Evolutionary conservation across 768 basidiomycete genomes (phyloP).

Genomic region (Tephrocybe sp.): DNA sequence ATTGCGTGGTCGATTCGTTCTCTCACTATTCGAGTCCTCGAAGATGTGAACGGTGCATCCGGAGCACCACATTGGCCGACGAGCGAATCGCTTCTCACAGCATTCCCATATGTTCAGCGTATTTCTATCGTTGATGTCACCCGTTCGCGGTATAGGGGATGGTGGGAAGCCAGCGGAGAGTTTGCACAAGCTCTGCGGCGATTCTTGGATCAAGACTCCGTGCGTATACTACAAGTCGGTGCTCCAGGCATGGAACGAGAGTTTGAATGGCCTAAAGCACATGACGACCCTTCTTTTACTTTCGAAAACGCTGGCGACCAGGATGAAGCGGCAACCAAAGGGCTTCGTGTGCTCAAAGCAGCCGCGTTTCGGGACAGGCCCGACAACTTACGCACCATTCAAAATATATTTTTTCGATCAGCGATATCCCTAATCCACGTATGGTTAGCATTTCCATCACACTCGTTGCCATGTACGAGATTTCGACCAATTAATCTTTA

Average conservation of each 20-base stretch:
- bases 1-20: not conserved
- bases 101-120: not conserved
- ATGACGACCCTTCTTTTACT: not conserved
- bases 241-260: not conserved
- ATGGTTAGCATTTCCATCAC: slow-evolving; percentile 1
- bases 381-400: not conserved
- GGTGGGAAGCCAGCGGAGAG: slow-evolving; percentile 1
- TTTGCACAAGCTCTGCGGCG: not conserved
- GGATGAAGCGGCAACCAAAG: not conserved
- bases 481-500: no score
- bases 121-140: not conserved
- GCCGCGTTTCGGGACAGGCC: not conserved
- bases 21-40: not conserved
- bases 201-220: not conserved
- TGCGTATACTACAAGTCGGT: not conserved
- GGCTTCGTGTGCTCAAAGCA: not conserved
- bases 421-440: not conserved
- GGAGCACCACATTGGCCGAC: not conserved
- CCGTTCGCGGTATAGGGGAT: not conserved
- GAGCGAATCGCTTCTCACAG: not conserved
- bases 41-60: not conserved
- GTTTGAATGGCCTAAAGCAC: not conserved
- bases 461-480: slow-evolving; percentile 3
- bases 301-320: no score
- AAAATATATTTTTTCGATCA: not conserved